Conservation (phyloP, 768 basidiomycete species). For the Galerina sulciceps region DNA sequence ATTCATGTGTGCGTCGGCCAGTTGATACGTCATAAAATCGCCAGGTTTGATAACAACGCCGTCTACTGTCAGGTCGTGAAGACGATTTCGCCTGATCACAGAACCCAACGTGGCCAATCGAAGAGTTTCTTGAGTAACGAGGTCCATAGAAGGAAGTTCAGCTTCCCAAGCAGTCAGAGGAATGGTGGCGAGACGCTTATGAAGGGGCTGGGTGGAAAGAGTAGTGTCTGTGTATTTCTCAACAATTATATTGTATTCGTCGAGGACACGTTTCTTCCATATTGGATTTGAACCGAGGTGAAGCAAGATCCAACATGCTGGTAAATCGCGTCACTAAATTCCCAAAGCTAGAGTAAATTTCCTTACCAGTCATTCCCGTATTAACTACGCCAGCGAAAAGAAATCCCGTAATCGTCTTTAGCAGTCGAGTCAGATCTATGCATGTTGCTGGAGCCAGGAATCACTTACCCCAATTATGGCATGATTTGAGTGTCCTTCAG, state of each 20-base stretch:
- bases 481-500: constrained; percentile 26
- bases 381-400: constrained; percentile 38
- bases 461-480: constrained; percentile 25
- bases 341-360: neutral
- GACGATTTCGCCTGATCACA: constrained; percentile 36
- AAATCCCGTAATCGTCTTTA: constrained; percentile 31
- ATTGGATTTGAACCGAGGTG: constrained; percentile 32
- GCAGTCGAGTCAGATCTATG: neutral
- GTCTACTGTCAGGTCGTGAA: constrained; percentile 26
- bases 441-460: neutral
- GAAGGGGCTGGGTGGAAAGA: constrained; percentile 26
- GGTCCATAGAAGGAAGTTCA: constrained; percentile 36
- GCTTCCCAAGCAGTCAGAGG: constrained; percentile 41
- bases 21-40: constrained; percentile 35
- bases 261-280: constrained; percentile 33
- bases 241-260: constrained; percentile 32
- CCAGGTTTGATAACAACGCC: constrained; percentile 29
- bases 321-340: neutral
- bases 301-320: constrained; percentile 39
- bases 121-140: constrained; percentile 40
- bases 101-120: constrained; percentile 31
- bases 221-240: constrained; percentile 25
- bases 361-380: constrained; percentile 35
- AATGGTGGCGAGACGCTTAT: constrained; percentile 33
- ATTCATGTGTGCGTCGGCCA: constrained; percentile 35